Evolutionary conservation across 805 yeast species (phyloP).

Genomic region (Brettanomyces anomalus): DNA sequence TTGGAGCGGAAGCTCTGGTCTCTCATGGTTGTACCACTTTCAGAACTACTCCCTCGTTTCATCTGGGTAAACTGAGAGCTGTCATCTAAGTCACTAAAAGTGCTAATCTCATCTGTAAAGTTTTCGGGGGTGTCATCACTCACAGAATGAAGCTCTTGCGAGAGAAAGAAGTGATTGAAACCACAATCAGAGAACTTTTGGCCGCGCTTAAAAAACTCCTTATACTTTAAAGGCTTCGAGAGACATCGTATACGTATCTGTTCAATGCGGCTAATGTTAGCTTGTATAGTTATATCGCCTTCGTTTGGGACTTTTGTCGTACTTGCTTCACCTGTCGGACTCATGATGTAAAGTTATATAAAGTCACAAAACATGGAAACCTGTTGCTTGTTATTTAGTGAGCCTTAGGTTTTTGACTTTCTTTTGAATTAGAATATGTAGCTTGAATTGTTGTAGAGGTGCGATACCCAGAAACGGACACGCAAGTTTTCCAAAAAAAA

Average conservation of each 20-base stretch:
- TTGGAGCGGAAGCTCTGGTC: not conserved
- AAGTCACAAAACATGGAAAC: too few relatives aligned
- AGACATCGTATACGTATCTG: constrained; percentile 14
- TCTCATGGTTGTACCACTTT: not conserved
- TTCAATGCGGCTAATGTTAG: not conserved
- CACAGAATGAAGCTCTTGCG: constrained; percentile 45
- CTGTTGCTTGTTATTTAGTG: too few relatives aligned
- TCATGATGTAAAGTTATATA: too few relatives aligned
- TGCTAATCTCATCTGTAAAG: not conserved
- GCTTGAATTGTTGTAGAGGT: too few relatives aligned
- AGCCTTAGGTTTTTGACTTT: too few relatives aligned
- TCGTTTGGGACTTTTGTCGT: not conserved
- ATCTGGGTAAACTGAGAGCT: not conserved
- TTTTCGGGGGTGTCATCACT: not conserved
- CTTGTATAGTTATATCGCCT: not conserved
- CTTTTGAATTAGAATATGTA: too few relatives aligned
- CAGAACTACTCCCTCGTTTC: not conserved
- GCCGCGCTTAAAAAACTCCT: constrained; percentile 37
- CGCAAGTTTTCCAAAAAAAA: too few relatives aligned
- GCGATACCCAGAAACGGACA: too few relatives aligned
- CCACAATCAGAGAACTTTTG: constrained; percentile 36
- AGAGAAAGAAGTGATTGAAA: constrained; percentile 47
- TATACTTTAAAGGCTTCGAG: constrained; percentile 45
- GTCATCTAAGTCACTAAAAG: not conserved
- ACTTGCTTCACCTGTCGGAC: too few relatives aligned